phyloP scores from a whole-genome alignment of 805 yeast genomes.

The Wickerhamiella nectarea region DNA sequence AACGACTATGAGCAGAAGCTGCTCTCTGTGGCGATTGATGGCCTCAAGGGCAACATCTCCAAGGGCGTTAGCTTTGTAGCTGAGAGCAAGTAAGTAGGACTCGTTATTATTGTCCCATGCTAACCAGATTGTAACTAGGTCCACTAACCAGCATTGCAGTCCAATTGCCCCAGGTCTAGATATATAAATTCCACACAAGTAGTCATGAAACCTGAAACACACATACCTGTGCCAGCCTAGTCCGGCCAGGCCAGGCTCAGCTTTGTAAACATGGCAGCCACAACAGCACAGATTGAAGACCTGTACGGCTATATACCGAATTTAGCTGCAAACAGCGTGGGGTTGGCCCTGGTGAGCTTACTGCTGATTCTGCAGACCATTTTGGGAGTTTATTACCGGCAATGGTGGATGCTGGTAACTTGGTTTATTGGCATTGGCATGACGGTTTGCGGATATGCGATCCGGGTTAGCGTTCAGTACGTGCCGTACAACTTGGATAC shows the following conservation, averaged over 20 bases:
- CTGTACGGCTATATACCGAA: constrained; percentile 31
- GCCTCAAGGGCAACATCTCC: constrained; percentile 76
- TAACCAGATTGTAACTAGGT: constrained; percentile 7
- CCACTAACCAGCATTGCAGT: too few relatives aligned
- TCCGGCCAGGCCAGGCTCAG: too few relatives aligned
- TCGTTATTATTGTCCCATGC: neutral
- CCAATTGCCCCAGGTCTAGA: too few relatives aligned
- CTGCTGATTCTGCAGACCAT: constrained; percentile 32
- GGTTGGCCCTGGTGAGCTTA: constrained; percentile 41
- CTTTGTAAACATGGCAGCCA: neutral
- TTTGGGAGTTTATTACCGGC: constrained; percentile 35
- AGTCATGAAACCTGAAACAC: too few relatives aligned
- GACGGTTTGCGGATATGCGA: constrained; percentile 58
- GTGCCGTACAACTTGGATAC: constrained; percentile 25
- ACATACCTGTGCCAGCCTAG: too few relatives aligned
- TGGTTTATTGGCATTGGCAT: constrained; percentile 42
- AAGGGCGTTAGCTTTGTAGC: constrained; percentile 82
- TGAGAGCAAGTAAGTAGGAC: constrained; percentile 19
- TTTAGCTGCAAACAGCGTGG: constrained; percentile 43
- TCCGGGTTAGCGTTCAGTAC: constrained; percentile 37
- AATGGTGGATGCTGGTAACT: constrained; percentile 53
- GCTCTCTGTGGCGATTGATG: constrained; percentile 72
- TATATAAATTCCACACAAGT: too few relatives aligned
- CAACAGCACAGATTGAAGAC: neutral
- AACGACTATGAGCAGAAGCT: constrained; percentile 72